These are phyloP conservation scores for Dothideomycetes sp. DNA, from an alignment of 2,329 filamentous ascomycete genomes.

Conservation along the genomic window DNA sequence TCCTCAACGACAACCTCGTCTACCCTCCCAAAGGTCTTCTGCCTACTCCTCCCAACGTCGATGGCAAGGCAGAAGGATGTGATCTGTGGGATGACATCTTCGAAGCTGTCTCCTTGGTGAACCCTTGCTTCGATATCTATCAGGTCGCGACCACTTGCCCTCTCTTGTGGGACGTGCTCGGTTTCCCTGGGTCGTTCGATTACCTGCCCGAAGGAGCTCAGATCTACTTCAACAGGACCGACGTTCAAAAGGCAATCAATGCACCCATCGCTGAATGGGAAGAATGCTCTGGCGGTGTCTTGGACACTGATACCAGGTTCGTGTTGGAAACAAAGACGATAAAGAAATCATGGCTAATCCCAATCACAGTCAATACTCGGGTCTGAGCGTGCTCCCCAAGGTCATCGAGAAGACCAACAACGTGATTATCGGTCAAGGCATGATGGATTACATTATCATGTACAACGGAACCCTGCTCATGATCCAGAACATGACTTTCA, in stretches of 20 bases:
- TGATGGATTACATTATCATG: conserved; percentile 59
- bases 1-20: conserved; percentile 50
- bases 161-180: conserved; percentile 57
- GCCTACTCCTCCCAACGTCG: conserved; percentile 42
- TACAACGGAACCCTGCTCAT: conserved; percentile 60
- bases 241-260: conserved; percentile 61
- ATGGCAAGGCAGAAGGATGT: conserved; percentile 43
- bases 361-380: conserved; percentile 48
- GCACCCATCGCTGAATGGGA: conserved; percentile 50
- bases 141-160: conserved; percentile 65
- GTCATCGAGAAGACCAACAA: conserved; percentile 66
- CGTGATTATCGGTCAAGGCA: conserved; percentile 65
- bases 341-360: no score
- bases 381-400: conserved; percentile 51
- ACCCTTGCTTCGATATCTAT: conserved; percentile 76
- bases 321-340: no score
- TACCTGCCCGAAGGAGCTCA: conserved; percentile 55
- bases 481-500: conserved; percentile 77
- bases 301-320: conserved; percentile 41
- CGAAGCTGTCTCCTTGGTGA: conserved; percentile 46
- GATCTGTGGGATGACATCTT: conserved; percentile 39
- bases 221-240: conserved; percentile 62
- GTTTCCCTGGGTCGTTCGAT: conserved; percentile 54
- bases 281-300: conserved; percentile 45
- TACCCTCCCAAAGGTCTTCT: conserved; percentile 60